Percentiles rank a stretch among this genome's conserved stretches.
These are phyloP conservation scores for Ceriops tagal DNA, from an alignment of 345 rosid species.

Conservation along the genomic window DNA sequence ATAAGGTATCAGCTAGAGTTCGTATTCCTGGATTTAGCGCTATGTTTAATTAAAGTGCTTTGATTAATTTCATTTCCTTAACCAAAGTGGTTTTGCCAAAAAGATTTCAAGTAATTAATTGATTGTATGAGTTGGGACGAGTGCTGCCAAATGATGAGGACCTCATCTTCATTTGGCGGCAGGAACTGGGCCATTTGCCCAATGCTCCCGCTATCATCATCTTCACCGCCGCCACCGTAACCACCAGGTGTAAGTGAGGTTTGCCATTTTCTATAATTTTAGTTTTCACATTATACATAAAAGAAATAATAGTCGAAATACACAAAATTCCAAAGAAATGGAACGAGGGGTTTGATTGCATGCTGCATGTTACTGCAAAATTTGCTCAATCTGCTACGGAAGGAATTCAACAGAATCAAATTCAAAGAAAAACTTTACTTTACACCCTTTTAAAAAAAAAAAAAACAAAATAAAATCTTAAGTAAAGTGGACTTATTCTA, in stretches of 20 bases:
- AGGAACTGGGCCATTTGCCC: background rate
- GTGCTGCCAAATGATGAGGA: background rate
- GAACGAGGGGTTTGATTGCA: no score
- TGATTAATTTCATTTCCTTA: background rate
- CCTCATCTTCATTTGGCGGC: background rate
- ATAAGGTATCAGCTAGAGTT: conserved; percentile 3
- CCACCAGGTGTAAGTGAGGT: background rate
- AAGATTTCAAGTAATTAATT: background rate
- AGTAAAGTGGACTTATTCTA: no score
- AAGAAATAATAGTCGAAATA: background rate
- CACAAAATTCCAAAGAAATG: background rate
- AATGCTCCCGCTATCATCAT: background rate
- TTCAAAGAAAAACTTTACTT: background rate
- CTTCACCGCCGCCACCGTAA: background rate
- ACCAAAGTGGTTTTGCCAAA: no score
- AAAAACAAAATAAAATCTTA: background rate
- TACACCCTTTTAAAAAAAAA: no score
- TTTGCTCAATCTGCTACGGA: no score
- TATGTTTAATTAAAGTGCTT: background rate
- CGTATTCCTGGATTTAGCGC: background rate
- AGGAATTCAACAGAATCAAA: background rate
- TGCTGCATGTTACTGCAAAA: no score
- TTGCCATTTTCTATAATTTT: conserved; percentile 6
- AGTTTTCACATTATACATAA: background rate
- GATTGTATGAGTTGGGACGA: background rate